phyloP scores from a whole-genome alignment of 1,284 basidiomycete genomes.

The Rhodotorula sp. region DNA sequence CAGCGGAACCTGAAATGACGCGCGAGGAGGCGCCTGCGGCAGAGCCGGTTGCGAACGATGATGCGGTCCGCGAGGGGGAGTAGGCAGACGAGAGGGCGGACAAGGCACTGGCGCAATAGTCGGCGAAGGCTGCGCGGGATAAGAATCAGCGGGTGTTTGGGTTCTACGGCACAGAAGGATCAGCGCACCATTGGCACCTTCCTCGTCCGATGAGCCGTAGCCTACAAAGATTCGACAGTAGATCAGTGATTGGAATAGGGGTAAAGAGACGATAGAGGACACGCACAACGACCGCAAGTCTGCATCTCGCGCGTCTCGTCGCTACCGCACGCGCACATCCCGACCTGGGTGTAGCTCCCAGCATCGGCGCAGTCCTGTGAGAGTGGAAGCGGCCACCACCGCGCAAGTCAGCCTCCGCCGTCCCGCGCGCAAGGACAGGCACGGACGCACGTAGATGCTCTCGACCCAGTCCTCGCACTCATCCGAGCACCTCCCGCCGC shows the following conservation, averaged over 20 bases:
- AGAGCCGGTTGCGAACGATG: background rate
- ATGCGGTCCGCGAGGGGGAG: background rate
- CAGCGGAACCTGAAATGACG: background rate
- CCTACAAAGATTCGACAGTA: background rate
- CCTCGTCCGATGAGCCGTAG: background rate
- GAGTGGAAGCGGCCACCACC: no score
- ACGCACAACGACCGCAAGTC: background rate
- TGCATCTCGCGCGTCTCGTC: background rate
- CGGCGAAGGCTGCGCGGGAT: background rate
- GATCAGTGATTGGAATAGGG: no score
- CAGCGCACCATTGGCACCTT: background rate
- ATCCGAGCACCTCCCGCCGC: background rate
- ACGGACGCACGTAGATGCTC: background rate
- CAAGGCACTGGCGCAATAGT: background rate
- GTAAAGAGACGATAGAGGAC: no score
- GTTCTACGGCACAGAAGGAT: background rate
- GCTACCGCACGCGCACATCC: background rate
- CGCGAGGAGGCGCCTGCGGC: background rate
- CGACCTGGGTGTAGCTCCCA: background rate
- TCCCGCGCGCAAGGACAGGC: no score
- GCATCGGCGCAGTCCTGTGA: background rate
- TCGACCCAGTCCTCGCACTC: background rate
- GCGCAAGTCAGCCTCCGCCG: no score
- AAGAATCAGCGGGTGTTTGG: background rate
- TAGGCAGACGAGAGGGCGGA: background rate